Evolutionary conservation across 2,329 filamentous ascomycete species (phyloP).

Genomic region (Coniochaeta pulveracea): DNA sequence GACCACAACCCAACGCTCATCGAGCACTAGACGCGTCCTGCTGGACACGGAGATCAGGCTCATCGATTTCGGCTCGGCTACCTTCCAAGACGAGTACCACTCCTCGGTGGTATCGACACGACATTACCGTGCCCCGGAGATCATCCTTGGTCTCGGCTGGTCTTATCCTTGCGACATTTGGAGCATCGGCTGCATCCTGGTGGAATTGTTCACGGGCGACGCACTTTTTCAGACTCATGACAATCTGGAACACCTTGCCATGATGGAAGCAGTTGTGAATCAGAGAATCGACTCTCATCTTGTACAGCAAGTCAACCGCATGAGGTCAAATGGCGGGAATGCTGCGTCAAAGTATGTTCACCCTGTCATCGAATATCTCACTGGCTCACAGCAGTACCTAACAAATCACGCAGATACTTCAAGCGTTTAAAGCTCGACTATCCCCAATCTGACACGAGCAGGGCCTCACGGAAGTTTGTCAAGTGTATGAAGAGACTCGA

Average conservation of each 20-base stretch:
- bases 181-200: constrained; percentile 63
- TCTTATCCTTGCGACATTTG: constrained; percentile 63
- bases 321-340: constrained; percentile 45
- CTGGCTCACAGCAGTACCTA: constrained; percentile 13
- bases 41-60: constrained; percentile 59
- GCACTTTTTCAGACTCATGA: constrained; percentile 64
- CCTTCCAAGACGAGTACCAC: constrained; percentile 63
- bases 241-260: constrained; percentile 61
- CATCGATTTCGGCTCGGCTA: constrained; percentile 63
- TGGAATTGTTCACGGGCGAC: constrained; percentile 62
- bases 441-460: constrained; percentile 49
- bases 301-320: constrained; percentile 44
- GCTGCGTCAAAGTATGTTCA: constrained; percentile 48
- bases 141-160: constrained; percentile 60
- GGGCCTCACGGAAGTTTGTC: constrained; percentile 55
- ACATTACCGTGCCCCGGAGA: constrained; percentile 60
- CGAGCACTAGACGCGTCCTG: constrained; percentile 52
- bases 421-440: constrained; percentile 56
- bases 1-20: constrained; percentile 45
- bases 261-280: constrained; percentile 62
- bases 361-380: not conserved
- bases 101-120: constrained; percentile 60
- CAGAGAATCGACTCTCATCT: constrained; percentile 46
- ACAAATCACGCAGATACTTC: constrained; percentile 41
- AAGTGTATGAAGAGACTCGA: constrained; percentile 60